Percentiles rank a stretch among this genome's conserved stretches.
Evolutionary conservation across 306 rosid species (phyloP).

Genomic region (Ammopiptanthus mongolicus): DNA sequence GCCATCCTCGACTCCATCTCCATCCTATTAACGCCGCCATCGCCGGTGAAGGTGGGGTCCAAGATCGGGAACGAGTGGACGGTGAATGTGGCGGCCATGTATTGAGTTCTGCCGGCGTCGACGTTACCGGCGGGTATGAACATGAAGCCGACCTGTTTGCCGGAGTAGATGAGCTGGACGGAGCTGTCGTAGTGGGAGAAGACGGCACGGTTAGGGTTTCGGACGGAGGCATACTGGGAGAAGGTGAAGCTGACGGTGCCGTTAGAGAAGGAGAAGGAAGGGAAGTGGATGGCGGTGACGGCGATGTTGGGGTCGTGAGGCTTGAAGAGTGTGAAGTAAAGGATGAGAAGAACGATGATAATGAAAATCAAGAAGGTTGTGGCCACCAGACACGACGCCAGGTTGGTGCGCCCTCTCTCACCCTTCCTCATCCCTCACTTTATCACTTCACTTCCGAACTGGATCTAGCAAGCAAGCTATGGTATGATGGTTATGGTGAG

Average conservation of each 20-base stretch:
- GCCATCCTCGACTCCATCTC: slow-evolving; percentile 63
- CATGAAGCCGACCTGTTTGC: slow-evolving; percentile 80
- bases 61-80: slow-evolving; percentile 49
- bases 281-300: slow-evolving; percentile 71
- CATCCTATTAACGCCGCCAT: slow-evolving; percentile 29
- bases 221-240: slow-evolving; percentile 75
- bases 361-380: slow-evolving; percentile 63
- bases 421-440: slow-evolving; percentile 46
- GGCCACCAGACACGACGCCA: slow-evolving; percentile 86
- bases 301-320: slow-evolving; percentile 70
- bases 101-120: slow-evolving; percentile 59
- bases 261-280: slow-evolving; percentile 65
- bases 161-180: slow-evolving; percentile 75
- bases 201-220: slow-evolving; percentile 72
- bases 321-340: slow-evolving; percentile 76
- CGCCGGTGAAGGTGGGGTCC: background rate
- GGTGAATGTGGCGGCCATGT: slow-evolving; percentile 75
- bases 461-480: background rate
- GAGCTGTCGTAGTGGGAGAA: slow-evolving; percentile 84
- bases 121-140: slow-evolving; percentile 87
- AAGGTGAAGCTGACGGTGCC: slow-evolving; percentile 70
- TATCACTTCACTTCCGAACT: too few relatives aligned
- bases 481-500: background rate
- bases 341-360: slow-evolving; percentile 44
- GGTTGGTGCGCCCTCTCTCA: slow-evolving; percentile 60